Evolutionary conservation across 805 yeast species (phyloP).

Genomic region (Saccharomycopsis selenospora): DNA sequence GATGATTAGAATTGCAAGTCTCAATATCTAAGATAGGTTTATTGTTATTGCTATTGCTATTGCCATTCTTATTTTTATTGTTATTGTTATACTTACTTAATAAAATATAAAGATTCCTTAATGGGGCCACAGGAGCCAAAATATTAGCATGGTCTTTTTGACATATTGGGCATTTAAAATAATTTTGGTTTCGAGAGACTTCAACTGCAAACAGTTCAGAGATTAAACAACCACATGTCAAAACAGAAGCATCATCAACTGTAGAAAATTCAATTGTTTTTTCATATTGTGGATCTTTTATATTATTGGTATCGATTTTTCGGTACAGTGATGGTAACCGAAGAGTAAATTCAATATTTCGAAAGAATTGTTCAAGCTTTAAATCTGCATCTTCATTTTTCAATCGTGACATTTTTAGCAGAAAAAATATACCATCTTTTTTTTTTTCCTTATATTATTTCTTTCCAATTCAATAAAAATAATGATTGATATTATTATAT

Average conservation of each 20-base stretch:
- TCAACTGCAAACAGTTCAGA: constrained; percentile 13
- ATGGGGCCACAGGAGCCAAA: constrained; percentile 14
- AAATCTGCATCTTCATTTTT: background rate
- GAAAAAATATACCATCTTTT: too few species aligned
- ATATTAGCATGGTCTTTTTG: constrained; percentile 1
- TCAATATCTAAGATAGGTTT: too few species aligned
- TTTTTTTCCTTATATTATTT: too few species aligned
- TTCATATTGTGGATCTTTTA: too few species aligned
- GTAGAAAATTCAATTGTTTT: background rate
- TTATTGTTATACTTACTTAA: background rate
- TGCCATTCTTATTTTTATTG: too few species aligned
- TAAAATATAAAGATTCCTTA: constrained; percentile 10
- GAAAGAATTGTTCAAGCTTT: background rate
- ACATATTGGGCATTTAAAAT: constrained; percentile 12
- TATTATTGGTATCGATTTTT: too few species aligned
- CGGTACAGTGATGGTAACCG: background rate
- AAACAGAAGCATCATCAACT: constrained; percentile 16
- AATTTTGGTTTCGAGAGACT: background rate
- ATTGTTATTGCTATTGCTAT: too few species aligned
- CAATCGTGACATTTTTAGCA: background rate
- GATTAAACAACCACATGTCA: constrained; percentile 20
- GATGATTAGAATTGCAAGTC: too few species aligned
- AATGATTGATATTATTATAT: too few species aligned
- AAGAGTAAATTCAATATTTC: background rate
- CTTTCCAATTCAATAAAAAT: too few species aligned